Evolutionary conservation across 371 early-diverging fungal genomes (phyloP).

Genomic region (Mortierella sp.): DNA sequence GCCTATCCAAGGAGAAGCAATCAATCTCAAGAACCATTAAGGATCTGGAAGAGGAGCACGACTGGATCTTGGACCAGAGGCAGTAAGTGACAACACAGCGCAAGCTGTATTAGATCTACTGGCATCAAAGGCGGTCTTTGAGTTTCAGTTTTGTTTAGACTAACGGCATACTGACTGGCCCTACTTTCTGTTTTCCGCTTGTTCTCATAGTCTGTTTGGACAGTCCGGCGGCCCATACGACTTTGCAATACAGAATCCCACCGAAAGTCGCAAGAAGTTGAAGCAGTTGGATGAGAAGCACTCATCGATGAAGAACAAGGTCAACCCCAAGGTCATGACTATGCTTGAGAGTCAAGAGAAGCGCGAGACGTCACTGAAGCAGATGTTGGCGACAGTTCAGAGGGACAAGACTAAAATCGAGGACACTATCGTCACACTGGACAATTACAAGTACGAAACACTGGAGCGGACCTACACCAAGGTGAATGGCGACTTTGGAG

Average conservation of each 20-base stretch:
- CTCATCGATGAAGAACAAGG: slow-evolving; percentile 85
- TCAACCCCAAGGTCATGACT: slow-evolving; percentile 95
- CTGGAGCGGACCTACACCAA: slow-evolving; percentile 91
- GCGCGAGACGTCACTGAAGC: slow-evolving; percentile 85
- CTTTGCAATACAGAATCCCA: slow-evolving; percentile 78
- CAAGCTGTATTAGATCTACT: background rate
- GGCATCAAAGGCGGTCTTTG: background rate
- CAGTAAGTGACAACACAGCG: slow-evolving; percentile 63
- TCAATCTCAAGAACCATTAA: slow-evolving; percentile 64
- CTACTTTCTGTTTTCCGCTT: background rate
- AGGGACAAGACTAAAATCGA: slow-evolving; percentile 96
- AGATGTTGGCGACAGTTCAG: slow-evolving; percentile 90
- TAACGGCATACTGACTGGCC: background rate
- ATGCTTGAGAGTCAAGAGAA: slow-evolving; percentile 96
- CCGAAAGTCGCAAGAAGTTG: slow-evolving; percentile 77
- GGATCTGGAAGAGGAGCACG: slow-evolving; percentile 74
- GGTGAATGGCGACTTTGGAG: slow-evolving; percentile 96
- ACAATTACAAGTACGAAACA: slow-evolving; percentile 91
- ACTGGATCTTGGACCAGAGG: slow-evolving; percentile 92
- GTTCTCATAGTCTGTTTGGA: slow-evolving; percentile 77
- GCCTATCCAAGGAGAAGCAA: slow-evolving; percentile 74
- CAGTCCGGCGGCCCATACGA: slow-evolving; percentile 85
- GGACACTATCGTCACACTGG: slow-evolving; percentile 90
- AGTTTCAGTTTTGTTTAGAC: background rate
- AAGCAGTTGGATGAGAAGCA: slow-evolving; percentile 81